Conservation (phyloP, 495 filamentous ascomycete genomes). For the Filosporella fistucella region DNA sequence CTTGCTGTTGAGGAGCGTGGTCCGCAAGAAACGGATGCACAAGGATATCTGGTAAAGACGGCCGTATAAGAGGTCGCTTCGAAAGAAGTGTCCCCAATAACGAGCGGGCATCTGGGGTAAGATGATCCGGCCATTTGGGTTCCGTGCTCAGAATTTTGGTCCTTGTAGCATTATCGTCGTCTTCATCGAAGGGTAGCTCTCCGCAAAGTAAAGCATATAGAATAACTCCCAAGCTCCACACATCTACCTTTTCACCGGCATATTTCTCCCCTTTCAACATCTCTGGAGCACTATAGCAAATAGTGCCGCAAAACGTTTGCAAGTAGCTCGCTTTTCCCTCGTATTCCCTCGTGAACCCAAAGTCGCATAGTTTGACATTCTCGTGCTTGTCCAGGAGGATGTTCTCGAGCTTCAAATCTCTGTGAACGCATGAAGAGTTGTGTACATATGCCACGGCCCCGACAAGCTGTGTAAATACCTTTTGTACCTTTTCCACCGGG, state of each 20-base stretch:
- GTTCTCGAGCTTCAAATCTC: conserved; percentile 95
- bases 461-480: conserved; percentile 92
- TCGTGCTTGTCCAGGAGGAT: conserved; percentile 95
- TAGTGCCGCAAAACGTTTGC: conserved; percentile 95
- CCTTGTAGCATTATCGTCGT: conserved; percentile 82
- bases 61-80: conserved; percentile 82
- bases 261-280: conserved; percentile 99
- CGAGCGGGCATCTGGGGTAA: conserved; percentile 70
- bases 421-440: conserved; percentile 91
- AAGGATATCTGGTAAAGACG: conserved; percentile 81
- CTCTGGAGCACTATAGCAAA: conserved; percentile 96
- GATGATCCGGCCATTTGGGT: conserved; percentile 74
- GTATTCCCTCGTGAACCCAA: conserved; percentile 96
- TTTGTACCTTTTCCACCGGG: conserved; percentile 84
- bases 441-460: conserved; percentile 96
- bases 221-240: conserved; percentile 97
- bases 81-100: conserved; percentile 75
- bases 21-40: conserved; percentile 86
- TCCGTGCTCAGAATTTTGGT: conserved; percentile 78
- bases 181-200: conserved; percentile 94
- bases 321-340: conserved; percentile 92
- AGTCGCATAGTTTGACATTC: conserved; percentile 98
- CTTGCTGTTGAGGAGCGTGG: conserved; percentile 82
- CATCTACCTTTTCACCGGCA: conserved; percentile 93
- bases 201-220: conserved; percentile 88